phyloP scores from a whole-genome alignment of 345 rosid genomes.

The Pistacia atlantica region DNA sequence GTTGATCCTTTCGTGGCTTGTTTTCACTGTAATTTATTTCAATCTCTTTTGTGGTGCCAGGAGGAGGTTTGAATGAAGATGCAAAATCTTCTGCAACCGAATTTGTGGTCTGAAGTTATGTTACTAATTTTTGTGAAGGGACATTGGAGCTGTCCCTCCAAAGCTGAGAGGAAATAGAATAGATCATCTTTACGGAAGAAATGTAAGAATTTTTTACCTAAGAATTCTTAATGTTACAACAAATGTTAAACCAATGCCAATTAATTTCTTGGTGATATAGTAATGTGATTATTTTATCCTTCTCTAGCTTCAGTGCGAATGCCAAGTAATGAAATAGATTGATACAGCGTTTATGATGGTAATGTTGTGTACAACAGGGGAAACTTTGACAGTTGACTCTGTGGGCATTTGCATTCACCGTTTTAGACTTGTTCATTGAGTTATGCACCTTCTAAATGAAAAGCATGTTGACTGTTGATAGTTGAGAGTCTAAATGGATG shows the following conservation, averaged over 20 bases:
- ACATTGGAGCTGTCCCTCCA: neutral
- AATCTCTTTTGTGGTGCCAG: conserved; percentile 24
- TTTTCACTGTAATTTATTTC: neutral
- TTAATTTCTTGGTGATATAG: neutral
- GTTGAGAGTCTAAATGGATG: no score
- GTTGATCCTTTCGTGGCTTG: neutral
- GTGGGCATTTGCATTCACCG: neutral
- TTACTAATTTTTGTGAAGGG: neutral
- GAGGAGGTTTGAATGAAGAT: conserved; percentile 28
- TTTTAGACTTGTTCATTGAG: neutral
- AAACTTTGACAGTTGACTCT: neutral
- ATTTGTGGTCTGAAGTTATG: conserved; percentile 34
- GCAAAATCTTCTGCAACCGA: conserved; percentile 28
- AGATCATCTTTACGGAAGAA: neutral
- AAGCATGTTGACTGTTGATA: no score
- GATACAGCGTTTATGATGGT: neutral
- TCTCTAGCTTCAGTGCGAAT: neutral
- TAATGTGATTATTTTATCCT: neutral
- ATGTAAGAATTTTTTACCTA: neutral
- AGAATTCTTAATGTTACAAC: neutral
- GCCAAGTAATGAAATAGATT: neutral
- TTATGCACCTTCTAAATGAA: neutral
- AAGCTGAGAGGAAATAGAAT: neutral
- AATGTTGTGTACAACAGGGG: neutral
- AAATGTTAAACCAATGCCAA: neutral